A percentile compares a stretch with the other conserved stretches of the same genome.
These are phyloP conservation scores for Domatiomyces globalis DNA, from an alignment of 2,329 filamentous ascomycete genomes.

Conservation along the genomic window DNA sequence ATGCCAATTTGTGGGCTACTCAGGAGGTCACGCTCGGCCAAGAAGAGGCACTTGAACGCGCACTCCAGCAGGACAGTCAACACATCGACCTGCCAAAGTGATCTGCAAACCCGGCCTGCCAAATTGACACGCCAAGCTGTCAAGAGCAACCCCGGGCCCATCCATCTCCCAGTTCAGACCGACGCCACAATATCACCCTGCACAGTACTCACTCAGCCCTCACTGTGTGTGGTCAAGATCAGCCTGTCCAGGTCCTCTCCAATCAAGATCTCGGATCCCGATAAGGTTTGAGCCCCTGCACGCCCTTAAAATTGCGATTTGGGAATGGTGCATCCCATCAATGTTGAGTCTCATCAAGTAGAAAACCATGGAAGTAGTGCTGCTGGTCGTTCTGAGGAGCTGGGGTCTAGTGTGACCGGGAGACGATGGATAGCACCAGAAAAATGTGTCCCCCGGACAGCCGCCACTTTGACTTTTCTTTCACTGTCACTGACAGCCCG, in stretches of 20 bases:
- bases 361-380: too few relatives aligned
- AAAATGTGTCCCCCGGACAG: too few relatives aligned
- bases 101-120: neutral
- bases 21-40: slow-evolving; percentile 44
- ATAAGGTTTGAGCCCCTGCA: too few relatives aligned
- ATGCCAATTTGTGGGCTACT: slow-evolving; percentile 71
- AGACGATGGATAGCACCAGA: too few relatives aligned
- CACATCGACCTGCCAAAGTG: slow-evolving; percentile 4
- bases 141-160: neutral
- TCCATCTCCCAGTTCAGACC: neutral
- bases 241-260: neutral
- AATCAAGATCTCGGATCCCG: neutral
- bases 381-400: too few relatives aligned
- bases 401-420: too few relatives aligned
- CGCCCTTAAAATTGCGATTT: too few relatives aligned
- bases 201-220: neutral
- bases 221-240: neutral
- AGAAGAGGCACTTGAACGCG: slow-evolving; percentile 28
- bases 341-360: too few relatives aligned
- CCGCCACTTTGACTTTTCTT: too few relatives aligned
- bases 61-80: slow-evolving; percentile 23
- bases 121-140: too few relatives aligned
- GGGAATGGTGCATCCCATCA: too few relatives aligned
- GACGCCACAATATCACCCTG: neutral
- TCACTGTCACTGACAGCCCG: too few relatives aligned